Conservation (phyloP, 129 eudicot genomes). For the Lactuca sativa region DNA sequence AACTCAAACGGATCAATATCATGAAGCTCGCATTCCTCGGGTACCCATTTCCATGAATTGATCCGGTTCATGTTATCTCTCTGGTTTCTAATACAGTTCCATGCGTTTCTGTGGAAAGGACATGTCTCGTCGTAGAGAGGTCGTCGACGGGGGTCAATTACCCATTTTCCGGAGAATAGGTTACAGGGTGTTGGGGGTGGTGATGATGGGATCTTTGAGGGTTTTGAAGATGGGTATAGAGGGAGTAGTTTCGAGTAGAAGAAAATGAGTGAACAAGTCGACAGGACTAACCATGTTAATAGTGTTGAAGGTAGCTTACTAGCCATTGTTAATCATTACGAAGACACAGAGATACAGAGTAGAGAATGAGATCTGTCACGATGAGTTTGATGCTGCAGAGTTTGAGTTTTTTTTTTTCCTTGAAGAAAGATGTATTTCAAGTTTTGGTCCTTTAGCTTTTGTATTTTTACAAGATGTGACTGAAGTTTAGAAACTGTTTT, state of each 20-base stretch:
- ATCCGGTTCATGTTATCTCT: constrained; percentile 57
- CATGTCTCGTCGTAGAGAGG: constrained; percentile 63
- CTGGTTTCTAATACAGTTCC: constrained; percentile 32
- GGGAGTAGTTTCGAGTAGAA: constrained; percentile 61
- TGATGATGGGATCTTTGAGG: constrained; percentile 4
- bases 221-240: constrained; percentile 28
- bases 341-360: not conserved
- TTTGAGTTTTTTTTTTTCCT: not conserved
- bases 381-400: constrained; percentile 7
- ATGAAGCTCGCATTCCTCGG: constrained; percentile 53
- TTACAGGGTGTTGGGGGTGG: constrained; percentile 28
- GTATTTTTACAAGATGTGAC: not conserved
- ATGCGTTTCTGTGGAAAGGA: constrained; percentile 34
- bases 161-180: constrained; percentile 75
- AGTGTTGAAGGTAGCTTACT: constrained; percentile 32
- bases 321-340: constrained; percentile 21
- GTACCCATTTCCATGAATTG: constrained; percentile 93
- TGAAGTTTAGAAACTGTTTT: not conserved
- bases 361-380: not conserved
- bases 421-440: too few relatives aligned
- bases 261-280: constrained; percentile 44
- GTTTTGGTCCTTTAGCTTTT: not conserved
- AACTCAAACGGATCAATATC: constrained; percentile 31
- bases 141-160: constrained; percentile 52
- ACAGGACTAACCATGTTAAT: constrained; percentile 50